These are phyloP conservation scores for Cyclotella choctawhatcheeana DNA, from an alignment of 108 stramenopile species.

Conservation along the genomic window DNA sequence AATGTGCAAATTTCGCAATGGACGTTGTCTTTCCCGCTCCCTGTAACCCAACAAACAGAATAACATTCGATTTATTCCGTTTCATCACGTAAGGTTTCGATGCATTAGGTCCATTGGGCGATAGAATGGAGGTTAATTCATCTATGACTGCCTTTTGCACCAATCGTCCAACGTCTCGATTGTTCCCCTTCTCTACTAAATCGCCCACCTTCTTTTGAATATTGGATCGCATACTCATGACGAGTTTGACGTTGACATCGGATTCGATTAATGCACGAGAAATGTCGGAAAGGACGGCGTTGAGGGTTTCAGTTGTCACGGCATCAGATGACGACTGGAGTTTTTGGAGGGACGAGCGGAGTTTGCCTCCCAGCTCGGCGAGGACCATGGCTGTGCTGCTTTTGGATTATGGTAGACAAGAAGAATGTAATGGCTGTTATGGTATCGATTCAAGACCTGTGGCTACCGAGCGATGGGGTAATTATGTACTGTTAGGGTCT, in stretches of 20 bases:
- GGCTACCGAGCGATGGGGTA: too few relatives aligned
- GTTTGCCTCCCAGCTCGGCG: conserved; percentile 93
- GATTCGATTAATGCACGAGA: conserved; percentile 91
- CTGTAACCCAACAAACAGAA: conserved; percentile 97
- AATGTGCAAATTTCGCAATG: conserved; percentile 97
- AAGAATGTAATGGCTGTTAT: too few relatives aligned
- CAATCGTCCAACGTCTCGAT: conserved; percentile 44
- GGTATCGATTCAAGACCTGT: too few relatives aligned
- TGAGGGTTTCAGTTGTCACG: conserved; percentile 76
- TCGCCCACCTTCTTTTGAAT: conserved; percentile 76
- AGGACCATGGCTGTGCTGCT: conserved; percentile 96
- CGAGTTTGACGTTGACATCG: conserved; percentile 94
- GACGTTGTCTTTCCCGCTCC: conserved; percentile 98
- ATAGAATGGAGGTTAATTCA: conserved; percentile 85
- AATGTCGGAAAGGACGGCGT: conserved; percentile 83
- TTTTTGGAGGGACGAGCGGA: conserved; percentile 89
- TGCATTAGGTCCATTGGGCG: conserved; percentile 37
- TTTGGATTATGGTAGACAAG: too few relatives aligned
- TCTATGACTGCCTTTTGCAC: conserved; percentile 95
- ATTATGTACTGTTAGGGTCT: too few relatives aligned
- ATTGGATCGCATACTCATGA: conserved; percentile 77
- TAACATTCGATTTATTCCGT: conserved; percentile 91
- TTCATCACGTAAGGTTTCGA: conserved; percentile 76
- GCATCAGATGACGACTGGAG: conserved; percentile 67
- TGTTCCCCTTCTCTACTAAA: conserved; percentile 35